Base-by-base conservation (phyloP, 768 basidiomycete genomes). In the Termitomyces heimii region DNA sequence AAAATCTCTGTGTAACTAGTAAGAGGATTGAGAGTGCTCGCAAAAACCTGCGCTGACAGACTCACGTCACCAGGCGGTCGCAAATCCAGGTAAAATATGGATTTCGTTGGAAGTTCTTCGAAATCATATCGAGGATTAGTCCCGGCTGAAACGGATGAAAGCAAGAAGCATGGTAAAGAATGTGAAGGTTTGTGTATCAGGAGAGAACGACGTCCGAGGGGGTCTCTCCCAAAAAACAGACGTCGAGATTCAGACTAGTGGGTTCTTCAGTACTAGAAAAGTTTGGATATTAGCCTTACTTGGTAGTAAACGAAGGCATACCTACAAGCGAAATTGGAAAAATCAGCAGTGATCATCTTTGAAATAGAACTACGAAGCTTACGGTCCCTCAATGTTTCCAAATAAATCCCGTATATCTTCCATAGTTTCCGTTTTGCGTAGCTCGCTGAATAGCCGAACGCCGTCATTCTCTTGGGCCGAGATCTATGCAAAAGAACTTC, bases 121-220 rank as follows among this genome's bases (percentile, higher is more conserved):
- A 89, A 79, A 0, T 76, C 64, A 57, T 77, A 83, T n/a, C 63
- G 65, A 24, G 73, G 60, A 55, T 78, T 67, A 10, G 62, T 37
- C 6, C 86, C 86, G 22, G 73, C 67, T 5, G 88, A 86, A 4
- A 84, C 84, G 0, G 91, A 93, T 8, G 84, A 68, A 28, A 94
- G 71, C 32, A 89, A 65, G 43, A 92, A 74, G 58, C 78, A 78
- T 0, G 87, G 84, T 5, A 71, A 70, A 18, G 54, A 50, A 1
- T 60, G 39, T 14, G 77, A 78, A 29, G 88, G 87, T 57, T 70
- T 74, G 57, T 88, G 88, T 32, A 91, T 73, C 7, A 96, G 73
- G 7, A 96, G 77, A n/a, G 93, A 94, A 47, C 94, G 81, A 37
- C 93, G 81, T 7, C 93, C 93, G 2, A 94, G 79, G 3, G 92